phyloP scores from a whole-genome alignment of 1,139 yeast genomes.

The Geotrichum candidum region DNA sequence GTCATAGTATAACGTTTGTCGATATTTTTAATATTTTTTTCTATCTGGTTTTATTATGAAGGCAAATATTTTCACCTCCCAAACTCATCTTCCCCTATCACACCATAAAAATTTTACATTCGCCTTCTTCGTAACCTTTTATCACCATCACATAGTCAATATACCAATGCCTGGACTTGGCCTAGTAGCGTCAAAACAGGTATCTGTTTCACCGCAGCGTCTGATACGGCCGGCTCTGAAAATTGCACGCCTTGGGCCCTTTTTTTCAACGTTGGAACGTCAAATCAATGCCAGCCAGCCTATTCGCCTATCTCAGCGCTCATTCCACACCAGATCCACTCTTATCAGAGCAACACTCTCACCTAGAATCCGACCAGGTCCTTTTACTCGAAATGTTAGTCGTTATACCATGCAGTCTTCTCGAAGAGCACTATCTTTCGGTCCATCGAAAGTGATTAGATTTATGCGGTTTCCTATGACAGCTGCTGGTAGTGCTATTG shows the following conservation, averaged over 20 bases:
- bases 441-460: conserved; percentile 6
- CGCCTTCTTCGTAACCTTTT: not conserved
- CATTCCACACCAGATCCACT: not conserved
- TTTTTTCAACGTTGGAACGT: not conserved
- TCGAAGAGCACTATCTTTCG: conserved; percentile 4
- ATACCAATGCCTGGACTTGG: conserved; percentile 4
- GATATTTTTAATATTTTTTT: not conserved
- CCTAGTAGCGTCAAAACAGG: not conserved
- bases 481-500: conserved; percentile 81
- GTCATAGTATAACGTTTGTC: not conserved
- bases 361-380: not conserved
- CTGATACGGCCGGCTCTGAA: not conserved
- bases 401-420: not conserved
- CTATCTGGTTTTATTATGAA: not conserved
- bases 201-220: not conserved
- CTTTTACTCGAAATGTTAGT: conserved; percentile 4
- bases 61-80: not conserved
- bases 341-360: not conserved
- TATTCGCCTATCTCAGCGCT: not conserved
- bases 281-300: not conserved
- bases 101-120: not conserved
- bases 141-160: not conserved
- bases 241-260: not conserved
- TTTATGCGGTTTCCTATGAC: conserved; percentile 34
- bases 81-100: not conserved